Conservation (phyloP, 805 yeast species). For the Zygotorulaspora florentina region DNA sequence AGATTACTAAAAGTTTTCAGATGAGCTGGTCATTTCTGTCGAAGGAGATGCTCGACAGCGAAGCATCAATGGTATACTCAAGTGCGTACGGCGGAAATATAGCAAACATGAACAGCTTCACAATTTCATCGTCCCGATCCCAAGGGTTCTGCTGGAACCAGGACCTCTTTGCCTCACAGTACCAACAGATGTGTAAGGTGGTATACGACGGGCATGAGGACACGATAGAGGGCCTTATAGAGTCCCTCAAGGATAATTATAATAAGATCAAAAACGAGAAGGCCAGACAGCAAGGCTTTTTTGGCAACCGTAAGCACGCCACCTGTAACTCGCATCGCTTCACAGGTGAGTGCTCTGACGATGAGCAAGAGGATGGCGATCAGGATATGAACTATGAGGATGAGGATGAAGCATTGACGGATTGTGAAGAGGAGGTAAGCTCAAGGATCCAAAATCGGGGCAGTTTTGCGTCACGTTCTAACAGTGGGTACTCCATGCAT, state of each 20-base stretch:
- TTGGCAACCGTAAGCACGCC: not conserved
- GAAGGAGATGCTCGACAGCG: conserved; percentile 18
- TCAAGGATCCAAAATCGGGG: not conserved
- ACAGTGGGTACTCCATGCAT: conserved; percentile 9
- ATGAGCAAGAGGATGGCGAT: conserved; percentile 4
- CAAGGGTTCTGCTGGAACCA: conserved; percentile 79
- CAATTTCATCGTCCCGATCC: conserved; percentile 41
- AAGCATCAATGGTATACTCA: conserved; percentile 22
- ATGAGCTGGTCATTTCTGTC: conserved; percentile 11
- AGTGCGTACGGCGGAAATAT: conserved; percentile 11
- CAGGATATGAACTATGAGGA: conserved; percentile 8
- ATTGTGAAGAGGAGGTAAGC: conserved; percentile 8
- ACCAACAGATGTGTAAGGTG: conserved; percentile 51
- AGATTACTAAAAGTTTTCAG: not conserved
- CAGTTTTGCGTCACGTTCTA: conserved; percentile 4
- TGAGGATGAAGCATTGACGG: conserved; percentile 13
- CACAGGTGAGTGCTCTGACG: not conserved
- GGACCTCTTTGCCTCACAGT: conserved; percentile 67
- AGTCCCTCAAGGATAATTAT: conserved; percentile 8
- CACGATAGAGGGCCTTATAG: conserved; percentile 15
- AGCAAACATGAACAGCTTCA: conserved; percentile 15
- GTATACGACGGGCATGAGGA: conserved; percentile 35
- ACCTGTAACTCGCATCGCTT: not conserved
- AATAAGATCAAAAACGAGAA: not conserved
- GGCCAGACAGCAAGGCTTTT: not conserved